These are phyloP conservation scores for Phytopythium cucurbitacearum DNA, from an alignment of 352 stramenopile genomes.

Conservation along the genomic window DNA sequence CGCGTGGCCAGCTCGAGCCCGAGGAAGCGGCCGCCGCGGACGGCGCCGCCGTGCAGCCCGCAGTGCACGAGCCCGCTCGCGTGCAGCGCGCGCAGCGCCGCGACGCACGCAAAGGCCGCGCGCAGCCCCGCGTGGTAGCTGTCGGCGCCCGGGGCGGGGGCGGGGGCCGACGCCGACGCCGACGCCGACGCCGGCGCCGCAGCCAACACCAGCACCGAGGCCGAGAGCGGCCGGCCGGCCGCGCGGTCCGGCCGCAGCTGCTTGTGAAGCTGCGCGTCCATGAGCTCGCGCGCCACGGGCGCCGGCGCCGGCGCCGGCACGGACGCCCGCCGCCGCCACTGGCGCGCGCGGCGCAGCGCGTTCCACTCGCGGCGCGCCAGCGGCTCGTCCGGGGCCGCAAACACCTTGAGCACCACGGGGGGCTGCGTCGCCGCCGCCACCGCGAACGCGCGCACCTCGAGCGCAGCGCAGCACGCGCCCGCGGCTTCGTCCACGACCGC, in stretches of 20 bases:
- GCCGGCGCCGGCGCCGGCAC: slow-evolving; percentile 8
- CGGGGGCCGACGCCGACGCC: too few species aligned
- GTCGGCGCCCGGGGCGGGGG: too few species aligned
- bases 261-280: slow-evolving; percentile 33
- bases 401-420: slow-evolving; percentile 45
- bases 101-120: slow-evolving; percentile 31
- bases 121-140: slow-evolving; percentile 12
- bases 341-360: slow-evolving; percentile 38
- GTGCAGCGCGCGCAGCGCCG: slow-evolving; percentile 42
- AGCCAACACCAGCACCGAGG: slow-evolving; percentile 38
- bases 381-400: slow-evolving; percentile 49
- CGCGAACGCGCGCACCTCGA: slow-evolving; percentile 17
- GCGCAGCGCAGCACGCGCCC: slow-evolving; percentile 24
- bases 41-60: slow-evolving; percentile 17
- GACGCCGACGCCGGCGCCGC: slow-evolving; percentile 18
- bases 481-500: slow-evolving; percentile 35
- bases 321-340: slow-evolving; percentile 1
- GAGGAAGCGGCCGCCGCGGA: slow-evolving; percentile 23
- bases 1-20: slow-evolving; percentile 42
- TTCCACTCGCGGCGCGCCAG: slow-evolving; percentile 49
- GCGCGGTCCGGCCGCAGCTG: slow-evolving; percentile 16
- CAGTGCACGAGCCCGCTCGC: slow-evolving; percentile 48
- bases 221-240: slow-evolving; percentile 2
- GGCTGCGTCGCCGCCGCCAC: not conserved
- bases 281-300: slow-evolving; percentile 28